These are phyloP conservation scores for Tuber melanosporum DNA, from an alignment of 495 filamentous ascomycete genomes.

Conservation along the genomic window DNA sequence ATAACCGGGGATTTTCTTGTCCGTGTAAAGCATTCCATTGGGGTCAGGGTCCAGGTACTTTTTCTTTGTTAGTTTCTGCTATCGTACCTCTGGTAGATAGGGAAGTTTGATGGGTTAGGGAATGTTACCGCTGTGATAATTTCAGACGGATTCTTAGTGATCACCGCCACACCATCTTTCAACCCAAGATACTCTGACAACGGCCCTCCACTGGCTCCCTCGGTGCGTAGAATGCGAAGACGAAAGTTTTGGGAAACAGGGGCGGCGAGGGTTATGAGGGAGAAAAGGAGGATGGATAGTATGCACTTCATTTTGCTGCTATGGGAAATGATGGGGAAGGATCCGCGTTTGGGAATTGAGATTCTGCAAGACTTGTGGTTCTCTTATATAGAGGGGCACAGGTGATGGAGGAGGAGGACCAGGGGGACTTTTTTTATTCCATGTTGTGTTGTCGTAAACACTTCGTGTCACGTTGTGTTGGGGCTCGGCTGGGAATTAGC, in stretches of 20 bases:
- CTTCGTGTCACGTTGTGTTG: background rate
- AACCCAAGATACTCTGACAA: background rate
- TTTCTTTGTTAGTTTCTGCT: background rate
- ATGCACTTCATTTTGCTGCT: background rate
- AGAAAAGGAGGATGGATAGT: background rate
- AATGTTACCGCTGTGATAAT: background rate
- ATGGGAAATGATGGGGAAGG: background rate
- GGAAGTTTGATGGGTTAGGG: background rate
- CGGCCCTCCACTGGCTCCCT: background rate
- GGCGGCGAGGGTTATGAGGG: background rate
- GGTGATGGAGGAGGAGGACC: background rate
- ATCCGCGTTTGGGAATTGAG: background rate
- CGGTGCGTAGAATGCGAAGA: background rate
- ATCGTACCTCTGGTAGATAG: background rate
- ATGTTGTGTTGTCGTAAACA: background rate
- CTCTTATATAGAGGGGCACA: background rate
- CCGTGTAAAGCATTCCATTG: background rate
- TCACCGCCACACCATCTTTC: background rate
- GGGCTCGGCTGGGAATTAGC: background rate
- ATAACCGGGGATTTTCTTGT: background rate
- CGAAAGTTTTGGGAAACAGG: background rate
- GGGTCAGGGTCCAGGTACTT: background rate
- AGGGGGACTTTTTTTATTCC: background rate
- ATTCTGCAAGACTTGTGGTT: background rate
- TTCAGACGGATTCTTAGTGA: background rate